Percentiles rank a stretch among this genome's conserved stretches.
Evolutionary conservation across 768 basidiomycete genomes (phyloP).

Genomic region (Suillus variegatus): DNA sequence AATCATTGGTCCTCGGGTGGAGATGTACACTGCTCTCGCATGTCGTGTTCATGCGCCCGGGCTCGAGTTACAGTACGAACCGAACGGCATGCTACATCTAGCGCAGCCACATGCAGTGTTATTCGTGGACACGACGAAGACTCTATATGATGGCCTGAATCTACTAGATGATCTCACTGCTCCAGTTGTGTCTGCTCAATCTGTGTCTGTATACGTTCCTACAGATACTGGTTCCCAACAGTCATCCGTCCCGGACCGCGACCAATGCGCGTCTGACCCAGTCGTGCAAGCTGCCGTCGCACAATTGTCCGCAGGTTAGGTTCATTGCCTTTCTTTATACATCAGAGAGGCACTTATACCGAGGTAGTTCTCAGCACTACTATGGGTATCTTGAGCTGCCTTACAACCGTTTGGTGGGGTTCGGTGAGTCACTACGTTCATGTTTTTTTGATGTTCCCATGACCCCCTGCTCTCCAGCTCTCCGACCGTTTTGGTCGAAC

Average conservation of each 20-base stretch:
- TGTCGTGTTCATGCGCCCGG: constrained; percentile 65
- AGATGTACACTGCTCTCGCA: constrained; percentile 72
- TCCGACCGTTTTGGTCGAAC: constrained; percentile 81
- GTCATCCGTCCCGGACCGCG: constrained; percentile 12
- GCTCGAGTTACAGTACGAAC: constrained; percentile 36
- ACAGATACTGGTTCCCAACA: neutral
- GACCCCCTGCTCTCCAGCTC: constrained; percentile 40
- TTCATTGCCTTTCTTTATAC: neutral
- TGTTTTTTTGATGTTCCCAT: neutral
- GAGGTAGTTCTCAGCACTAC: constrained; percentile 31
- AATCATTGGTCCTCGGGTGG: constrained; percentile 68
- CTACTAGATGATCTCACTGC: constrained; percentile 5
- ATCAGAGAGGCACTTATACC: neutral
- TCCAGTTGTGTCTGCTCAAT: neutral
- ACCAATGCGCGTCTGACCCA: constrained; percentile 63
- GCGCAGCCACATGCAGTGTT: neutral
- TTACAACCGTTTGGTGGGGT: constrained; percentile 89
- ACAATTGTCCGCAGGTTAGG: constrained; percentile 60
- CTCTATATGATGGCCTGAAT: neutral
- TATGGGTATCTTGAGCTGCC: constrained; percentile 71
- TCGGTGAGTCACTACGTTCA: constrained; percentile 49
- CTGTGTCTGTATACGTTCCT: neutral
- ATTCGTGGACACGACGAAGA: neutral
- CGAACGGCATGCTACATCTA: neutral
- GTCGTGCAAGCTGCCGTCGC: constrained; percentile 74